Percentiles rank a stretch among this genome's conserved stretches.
Evolutionary conservation across 495 filamentous ascomycete genomes (phyloP).

Genomic region (Echria macrotheca): DNA sequence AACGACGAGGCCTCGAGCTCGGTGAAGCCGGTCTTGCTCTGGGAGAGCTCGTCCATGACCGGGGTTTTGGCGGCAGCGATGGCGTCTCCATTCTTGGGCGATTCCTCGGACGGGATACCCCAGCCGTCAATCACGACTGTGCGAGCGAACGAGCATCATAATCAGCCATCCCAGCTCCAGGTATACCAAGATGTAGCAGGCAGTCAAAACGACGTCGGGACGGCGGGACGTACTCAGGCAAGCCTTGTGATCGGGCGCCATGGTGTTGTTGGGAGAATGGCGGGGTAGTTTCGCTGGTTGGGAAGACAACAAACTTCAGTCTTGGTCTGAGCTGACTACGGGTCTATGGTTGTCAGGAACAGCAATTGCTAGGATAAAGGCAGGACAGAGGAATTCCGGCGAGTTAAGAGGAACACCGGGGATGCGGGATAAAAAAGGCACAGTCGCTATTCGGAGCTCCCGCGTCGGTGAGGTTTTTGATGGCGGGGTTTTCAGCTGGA

Average conservation of each 20-base stretch:
- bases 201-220: constrained; percentile 40
- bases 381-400: not conserved
- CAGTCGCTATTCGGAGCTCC: constrained; percentile 19
- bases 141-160: constrained; percentile 39
- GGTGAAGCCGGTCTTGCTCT: constrained; percentile 42
- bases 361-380: too few species aligned
- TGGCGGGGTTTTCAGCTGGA: constrained; percentile 20
- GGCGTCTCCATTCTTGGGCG: constrained; percentile 82
- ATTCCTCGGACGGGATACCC: constrained; percentile 77
- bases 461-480: constrained; percentile 14
- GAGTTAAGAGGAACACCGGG: not conserved
- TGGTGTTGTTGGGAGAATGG: constrained; percentile 29
- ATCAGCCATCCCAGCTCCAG: constrained; percentile 51
- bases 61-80: constrained; percentile 90
- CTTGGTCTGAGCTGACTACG: too few species aligned
- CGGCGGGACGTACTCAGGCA: constrained; percentile 69
- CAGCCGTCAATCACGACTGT: constrained; percentile 96
- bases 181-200: constrained; percentile 44
- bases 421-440: constrained; percentile 29
- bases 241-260: constrained; percentile 87
- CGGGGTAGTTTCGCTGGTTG: constrained; percentile 1
- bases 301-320: not conserved
- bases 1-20: constrained; percentile 93
- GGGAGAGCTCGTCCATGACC: constrained; percentile 44
- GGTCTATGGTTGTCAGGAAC: too few species aligned